phyloP scores from a whole-genome alignment of 31 red algal species.

The Porphyra umbilicalis region DNA sequence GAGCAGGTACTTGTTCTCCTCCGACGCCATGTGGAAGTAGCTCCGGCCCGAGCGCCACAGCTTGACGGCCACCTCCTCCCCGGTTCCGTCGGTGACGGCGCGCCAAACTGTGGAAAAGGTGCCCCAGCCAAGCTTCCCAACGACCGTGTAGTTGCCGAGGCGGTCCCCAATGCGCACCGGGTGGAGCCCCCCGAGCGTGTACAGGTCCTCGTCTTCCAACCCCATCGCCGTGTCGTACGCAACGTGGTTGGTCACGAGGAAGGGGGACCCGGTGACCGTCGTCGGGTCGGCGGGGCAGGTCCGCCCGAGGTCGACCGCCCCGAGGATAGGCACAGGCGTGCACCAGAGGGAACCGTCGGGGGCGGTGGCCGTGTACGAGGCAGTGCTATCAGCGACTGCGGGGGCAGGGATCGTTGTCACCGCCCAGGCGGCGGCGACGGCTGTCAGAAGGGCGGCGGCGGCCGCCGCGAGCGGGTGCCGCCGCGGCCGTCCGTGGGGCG shows the following conservation, averaged over 20 bases:
- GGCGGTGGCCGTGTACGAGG: not conserved
- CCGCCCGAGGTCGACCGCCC: not conserved
- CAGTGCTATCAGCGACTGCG: not conserved
- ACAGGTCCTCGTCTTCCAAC: conserved; percentile 62
- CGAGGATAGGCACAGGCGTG: not conserved
- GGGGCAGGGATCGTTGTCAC: not conserved
- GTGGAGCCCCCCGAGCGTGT: conserved; percentile 77
- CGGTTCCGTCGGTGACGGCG: conserved; percentile 14
- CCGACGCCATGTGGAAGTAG: conserved; percentile 70
- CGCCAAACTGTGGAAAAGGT: conserved; percentile 96
- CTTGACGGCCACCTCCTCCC: conserved; percentile 66
- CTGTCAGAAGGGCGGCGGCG: not conserved
- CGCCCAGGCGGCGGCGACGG: not conserved
- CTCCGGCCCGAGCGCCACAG: conserved; percentile 70
- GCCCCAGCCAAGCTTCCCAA: conserved; percentile 91
- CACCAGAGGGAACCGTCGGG: not conserved
- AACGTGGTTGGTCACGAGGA: not conserved
- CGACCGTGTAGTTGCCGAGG: conserved; percentile 60
- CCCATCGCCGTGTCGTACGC: not conserved
- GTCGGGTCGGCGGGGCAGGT: not conserved
- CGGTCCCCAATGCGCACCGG: conserved; percentile 70
- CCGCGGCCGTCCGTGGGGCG: not conserved
- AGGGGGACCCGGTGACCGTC: not conserved
- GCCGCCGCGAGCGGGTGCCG: not conserved
- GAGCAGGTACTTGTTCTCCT: conserved; percentile 65